phyloP scores from a whole-genome alignment of 1,284 basidiomycete genomes.

The Cerrena zonata region DNA sequence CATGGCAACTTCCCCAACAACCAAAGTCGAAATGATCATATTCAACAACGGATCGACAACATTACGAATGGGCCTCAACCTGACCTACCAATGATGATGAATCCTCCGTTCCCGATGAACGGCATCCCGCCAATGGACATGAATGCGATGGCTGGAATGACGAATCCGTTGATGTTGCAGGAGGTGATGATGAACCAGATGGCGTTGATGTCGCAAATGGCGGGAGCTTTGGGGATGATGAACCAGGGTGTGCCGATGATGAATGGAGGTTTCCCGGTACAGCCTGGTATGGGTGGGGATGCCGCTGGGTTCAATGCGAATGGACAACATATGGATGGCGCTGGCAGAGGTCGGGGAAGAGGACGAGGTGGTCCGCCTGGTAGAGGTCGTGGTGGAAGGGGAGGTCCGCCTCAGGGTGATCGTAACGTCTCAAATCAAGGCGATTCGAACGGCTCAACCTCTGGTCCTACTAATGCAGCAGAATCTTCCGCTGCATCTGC shows the following conservation, averaged over 20 bases:
- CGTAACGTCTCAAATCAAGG: background rate
- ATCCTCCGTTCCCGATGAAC: constrained; percentile 34
- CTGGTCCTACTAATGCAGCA: constrained; percentile 5
- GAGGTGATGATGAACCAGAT: constrained; percentile 84
- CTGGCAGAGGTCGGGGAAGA: constrained; percentile 33
- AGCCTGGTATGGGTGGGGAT: constrained; percentile 49
- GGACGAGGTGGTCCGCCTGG: constrained; percentile 33
- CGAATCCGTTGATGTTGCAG: constrained; percentile 67
- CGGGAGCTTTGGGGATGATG: constrained; percentile 67
- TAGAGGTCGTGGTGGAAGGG: constrained; percentile 27
- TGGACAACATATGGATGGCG: constrained; percentile 27
- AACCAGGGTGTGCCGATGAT: constrained; percentile 48
- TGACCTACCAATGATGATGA: constrained; percentile 52
- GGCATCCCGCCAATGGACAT: constrained; percentile 60
- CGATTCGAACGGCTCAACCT: constrained; percentile 9
- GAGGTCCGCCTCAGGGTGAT: constrained; percentile 27
- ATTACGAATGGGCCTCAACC: constrained; percentile 42
- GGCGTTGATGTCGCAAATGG: constrained; percentile 81
- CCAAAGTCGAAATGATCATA: constrained; percentile 42
- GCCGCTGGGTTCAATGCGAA: constrained; percentile 44
- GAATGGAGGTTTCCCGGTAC: constrained; percentile 51
- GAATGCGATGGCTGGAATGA: constrained; percentile 41
- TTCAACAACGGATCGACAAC: constrained; percentile 72
- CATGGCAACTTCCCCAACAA: constrained; percentile 21
- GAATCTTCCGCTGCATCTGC: constrained; percentile 14